Evolutionary conservation across 352 stramenopile genomes (phyloP), one percentile per base, ranked within the genome.

Genomic region (Elongisporangium prolatum): DNA sequence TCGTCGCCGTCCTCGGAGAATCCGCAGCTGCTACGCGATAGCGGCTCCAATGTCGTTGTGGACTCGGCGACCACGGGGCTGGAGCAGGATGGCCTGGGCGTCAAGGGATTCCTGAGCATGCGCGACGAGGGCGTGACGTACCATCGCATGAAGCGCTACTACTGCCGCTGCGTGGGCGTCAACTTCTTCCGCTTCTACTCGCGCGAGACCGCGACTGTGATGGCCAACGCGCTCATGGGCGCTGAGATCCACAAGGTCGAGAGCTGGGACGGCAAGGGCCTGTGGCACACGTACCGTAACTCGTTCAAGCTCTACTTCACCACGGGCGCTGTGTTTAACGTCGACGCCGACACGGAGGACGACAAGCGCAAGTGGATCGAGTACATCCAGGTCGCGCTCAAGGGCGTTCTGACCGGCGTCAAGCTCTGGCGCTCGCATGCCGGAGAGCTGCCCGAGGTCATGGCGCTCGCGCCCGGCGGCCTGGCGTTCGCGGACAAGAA

Each of bases 131-230:
- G 84, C 54, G 76, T 91, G 48, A 91, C 81, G 37, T 91, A 91
- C 63, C 84, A 91, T 63, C 84, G 84, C 63, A 93, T 93, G 84
- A 91, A 89, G 63, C 81, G 81, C 22, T 93, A 84, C 66, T 93
- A 86, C 67, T 91, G 80, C 59, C 81, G 80, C 49, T 86, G 79
- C 53, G 77, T 89, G n/a, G 84, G 84, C 8, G 72, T 91, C 47
- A 90, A 90, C 58, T 89, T 93, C 63, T 86, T 60, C 28, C 77
- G 84, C 11, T 93, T 91, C 56, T 75, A 76, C 54, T 84, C 79
- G 47, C 77, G 80, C 11, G 80, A 90, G 52, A 69, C 69, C n/a
- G 77, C 81, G 25, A 81, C 68, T 37, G 58, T 68, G 17, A 70
- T 88, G 57, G 75, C 86, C 53, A 71, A 80, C n/a, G 84, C 81